These are phyloP conservation scores for Verticillium klebahnii DNA, from an alignment of 2,329 filamentous ascomycete species.

Conservation along the genomic window DNA sequence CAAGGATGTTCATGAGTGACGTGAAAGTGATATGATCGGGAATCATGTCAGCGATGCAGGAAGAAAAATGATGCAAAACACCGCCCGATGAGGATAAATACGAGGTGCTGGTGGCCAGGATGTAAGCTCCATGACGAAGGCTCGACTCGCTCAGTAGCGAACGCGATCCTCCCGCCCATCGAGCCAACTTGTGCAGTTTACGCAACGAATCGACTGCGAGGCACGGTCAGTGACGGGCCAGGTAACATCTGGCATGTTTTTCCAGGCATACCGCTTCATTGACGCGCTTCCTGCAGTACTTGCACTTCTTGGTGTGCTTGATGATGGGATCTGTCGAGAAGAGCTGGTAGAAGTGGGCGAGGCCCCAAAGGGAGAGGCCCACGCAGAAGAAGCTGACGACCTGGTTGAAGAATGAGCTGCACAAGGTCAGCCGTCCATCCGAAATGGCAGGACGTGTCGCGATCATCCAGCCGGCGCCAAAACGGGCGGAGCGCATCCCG, in stretches of 20 bases:
- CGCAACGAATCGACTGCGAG: conserved; percentile 35
- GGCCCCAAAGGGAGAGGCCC: conserved; percentile 59
- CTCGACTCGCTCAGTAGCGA: conserved; percentile 1
- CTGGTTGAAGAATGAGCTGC: conserved; percentile 57
- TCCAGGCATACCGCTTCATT: conserved; percentile 51
- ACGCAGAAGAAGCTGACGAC: conserved; percentile 62
- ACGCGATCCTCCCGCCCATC: conserved; percentile 41
- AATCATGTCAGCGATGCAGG: background rate
- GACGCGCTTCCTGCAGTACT: conserved; percentile 60
- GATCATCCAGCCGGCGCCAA: background rate
- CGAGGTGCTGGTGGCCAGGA: background rate
- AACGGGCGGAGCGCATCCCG: background rate
- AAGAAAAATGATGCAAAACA: background rate
- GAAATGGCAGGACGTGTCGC: background rate
- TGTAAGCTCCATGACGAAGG: background rate
- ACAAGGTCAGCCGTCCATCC: background rate
- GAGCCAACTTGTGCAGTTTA: conserved; percentile 48
- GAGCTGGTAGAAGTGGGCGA: conserved; percentile 59
- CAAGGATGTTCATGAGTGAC: background rate
- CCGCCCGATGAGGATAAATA: background rate
- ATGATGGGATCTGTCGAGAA: conserved; percentile 63
- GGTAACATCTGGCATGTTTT: background rate
- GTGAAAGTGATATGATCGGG: background rate
- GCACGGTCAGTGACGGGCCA: background rate
- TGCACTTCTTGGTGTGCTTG: conserved; percentile 65